Conservation (phyloP, 345 rosid species). For the Rhodomyrtus tomentosa region DNA sequence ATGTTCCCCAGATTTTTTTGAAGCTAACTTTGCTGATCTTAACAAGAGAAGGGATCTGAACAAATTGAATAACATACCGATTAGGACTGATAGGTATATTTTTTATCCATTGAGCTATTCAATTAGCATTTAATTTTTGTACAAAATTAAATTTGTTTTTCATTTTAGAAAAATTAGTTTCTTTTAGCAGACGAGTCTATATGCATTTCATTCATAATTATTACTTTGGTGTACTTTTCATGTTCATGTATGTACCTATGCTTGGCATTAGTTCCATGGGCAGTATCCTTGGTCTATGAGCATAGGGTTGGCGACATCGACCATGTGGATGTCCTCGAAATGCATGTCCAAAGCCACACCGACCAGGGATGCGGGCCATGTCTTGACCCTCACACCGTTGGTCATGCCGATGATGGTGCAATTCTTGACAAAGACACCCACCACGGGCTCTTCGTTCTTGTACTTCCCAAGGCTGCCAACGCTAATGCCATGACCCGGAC, state of each 20-base stretch:
- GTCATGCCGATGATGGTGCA: slow-evolving; percentile 15
- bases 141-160: neutral
- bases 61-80: neutral
- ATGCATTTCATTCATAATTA: neutral
- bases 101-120: neutral
- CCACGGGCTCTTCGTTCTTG: slow-evolving; percentile 18
- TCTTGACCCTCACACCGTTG: slow-evolving; percentile 49
- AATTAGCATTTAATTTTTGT: neutral
- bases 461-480: slow-evolving; percentile 45
- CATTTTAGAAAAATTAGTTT: neutral
- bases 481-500: slow-evolving; percentile 67
- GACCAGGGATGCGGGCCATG: slow-evolving; percentile 28
- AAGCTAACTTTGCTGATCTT: slow-evolving; percentile 30
- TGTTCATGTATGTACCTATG: neutral
- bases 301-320: slow-evolving; percentile 16
- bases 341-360: slow-evolving; percentile 16
- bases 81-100: neutral
- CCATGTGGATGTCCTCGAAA: slow-evolving; percentile 20
- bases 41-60: slow-evolving; percentile 3
- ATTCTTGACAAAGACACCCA: slow-evolving; percentile 12
- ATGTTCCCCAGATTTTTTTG: slow-evolving; percentile 37
- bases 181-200: neutral
- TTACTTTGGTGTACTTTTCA: neutral
- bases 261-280: slow-evolving; percentile 7
- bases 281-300: slow-evolving; percentile 27